These are phyloP conservation scores for Suhomyces sp. DNA, from an alignment of 805 yeast genomes.

Conservation along the genomic window DNA sequence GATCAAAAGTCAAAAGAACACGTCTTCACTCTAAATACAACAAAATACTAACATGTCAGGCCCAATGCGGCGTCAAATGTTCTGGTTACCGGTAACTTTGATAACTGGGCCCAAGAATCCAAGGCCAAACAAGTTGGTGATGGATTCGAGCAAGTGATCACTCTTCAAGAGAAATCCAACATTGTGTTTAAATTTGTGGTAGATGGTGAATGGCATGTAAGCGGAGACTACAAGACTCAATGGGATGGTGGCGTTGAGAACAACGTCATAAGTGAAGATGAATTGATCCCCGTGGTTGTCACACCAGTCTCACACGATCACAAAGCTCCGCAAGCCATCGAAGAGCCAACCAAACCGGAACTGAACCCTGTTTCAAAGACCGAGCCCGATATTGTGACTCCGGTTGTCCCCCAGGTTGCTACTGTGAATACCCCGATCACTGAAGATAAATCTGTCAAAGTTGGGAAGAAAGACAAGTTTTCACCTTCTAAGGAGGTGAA, in stretches of 20 bases:
- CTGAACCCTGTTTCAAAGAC: too few species aligned
- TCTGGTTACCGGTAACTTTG: slow-evolving; percentile 42
- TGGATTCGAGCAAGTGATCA: slow-evolving; percentile 22
- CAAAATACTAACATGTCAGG: slow-evolving; percentile 11
- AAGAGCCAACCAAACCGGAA: too few species aligned
- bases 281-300: too few species aligned
- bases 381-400: too few species aligned
- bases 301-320: too few species aligned
- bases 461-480: too few species aligned
- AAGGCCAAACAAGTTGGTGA: slow-evolving; percentile 17
- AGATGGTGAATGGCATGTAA: slow-evolving; percentile 31
- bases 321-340: too few species aligned
- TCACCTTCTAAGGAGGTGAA: too few species aligned
- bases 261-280: slow-evolving; percentile 30
- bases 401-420: too few species aligned
- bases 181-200: slow-evolving; percentile 40
- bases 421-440: too few species aligned
- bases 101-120: slow-evolving; percentile 33
- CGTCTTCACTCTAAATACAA: neutral
- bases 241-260: slow-evolving; percentile 37
- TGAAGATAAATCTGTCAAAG: too few species aligned
- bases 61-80: slow-evolving; percentile 18
- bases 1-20: neutral
- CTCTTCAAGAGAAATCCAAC: slow-evolving; percentile 20
- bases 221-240: slow-evolving; percentile 21